Conservation (phyloP, 2,329 filamentous ascomycete species). For the Diplocarpon mali region DNA sequence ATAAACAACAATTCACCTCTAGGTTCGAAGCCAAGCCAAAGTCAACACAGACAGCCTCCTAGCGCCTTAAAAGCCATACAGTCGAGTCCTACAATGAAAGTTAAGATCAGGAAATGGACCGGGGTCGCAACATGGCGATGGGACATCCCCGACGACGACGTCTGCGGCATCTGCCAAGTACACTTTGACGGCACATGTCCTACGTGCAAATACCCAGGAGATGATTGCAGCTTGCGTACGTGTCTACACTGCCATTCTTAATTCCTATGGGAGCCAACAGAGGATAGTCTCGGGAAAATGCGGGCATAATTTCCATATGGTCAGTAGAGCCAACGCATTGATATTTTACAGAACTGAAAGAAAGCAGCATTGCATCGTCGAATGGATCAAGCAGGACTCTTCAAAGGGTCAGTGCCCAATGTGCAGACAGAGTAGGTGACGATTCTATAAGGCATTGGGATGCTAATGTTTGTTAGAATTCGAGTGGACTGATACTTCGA, state of each 20-base stretch:
- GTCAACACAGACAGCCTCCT: neutral
- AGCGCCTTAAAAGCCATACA: neutral
- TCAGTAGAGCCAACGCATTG: constrained; percentile 31
- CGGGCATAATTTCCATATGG: constrained; percentile 97
- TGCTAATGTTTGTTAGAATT: constrained; percentile 15
- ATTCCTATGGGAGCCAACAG: constrained; percentile 1
- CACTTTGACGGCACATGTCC: constrained; percentile 97
- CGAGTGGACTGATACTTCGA: constrained; percentile 19
- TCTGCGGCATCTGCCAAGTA: constrained; percentile 96
- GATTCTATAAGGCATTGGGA: neutral
- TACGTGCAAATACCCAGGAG: constrained; percentile 94
- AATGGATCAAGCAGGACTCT: constrained; percentile 93
- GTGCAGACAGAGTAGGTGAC: constrained; percentile 76
- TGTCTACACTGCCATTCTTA: constrained; percentile 13
- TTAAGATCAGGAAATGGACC: constrained; percentile 87
- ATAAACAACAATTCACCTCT: neutral
- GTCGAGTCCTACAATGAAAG: constrained; percentile 57
- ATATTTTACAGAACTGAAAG: neutral
- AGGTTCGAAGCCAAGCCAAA: neutral
- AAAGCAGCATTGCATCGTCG: constrained; percentile 77
- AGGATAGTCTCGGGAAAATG: constrained; percentile 81
- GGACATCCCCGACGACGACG: constrained; percentile 95
- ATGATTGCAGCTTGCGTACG: constrained; percentile 85
- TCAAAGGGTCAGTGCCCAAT: constrained; percentile 93
- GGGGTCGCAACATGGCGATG: constrained; percentile 94